These are phyloP conservation scores for Chalciporus piperatus DNA, from an alignment of 768 basidiomycete genomes.

Conservation along the genomic window DNA sequence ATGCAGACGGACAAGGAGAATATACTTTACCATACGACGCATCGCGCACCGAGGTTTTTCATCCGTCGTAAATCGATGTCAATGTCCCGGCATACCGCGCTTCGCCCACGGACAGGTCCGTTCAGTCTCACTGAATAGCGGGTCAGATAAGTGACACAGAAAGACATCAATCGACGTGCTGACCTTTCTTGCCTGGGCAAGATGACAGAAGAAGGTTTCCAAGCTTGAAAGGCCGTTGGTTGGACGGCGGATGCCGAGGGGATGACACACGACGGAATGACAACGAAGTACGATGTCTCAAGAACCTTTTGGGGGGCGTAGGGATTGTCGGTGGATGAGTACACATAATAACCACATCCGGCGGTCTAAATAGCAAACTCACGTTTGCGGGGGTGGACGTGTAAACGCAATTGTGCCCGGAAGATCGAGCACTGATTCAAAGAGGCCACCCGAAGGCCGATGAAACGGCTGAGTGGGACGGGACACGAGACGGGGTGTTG, in stretches of 20 bases:
- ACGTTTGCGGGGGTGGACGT: slow-evolving; percentile 18
- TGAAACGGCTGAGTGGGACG: slow-evolving; percentile 1
- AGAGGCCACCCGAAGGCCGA: slow-evolving; percentile 1
- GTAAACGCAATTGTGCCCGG: slow-evolving; percentile 10
- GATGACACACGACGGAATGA: slow-evolving; percentile 5
- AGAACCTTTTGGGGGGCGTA: slow-evolving; percentile 12
- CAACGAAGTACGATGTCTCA: slow-evolving; percentile 11
- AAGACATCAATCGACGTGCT: slow-evolving; percentile 2
- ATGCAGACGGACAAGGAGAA: background rate
- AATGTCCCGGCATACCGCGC: slow-evolving; percentile 81
- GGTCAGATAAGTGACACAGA: background rate
- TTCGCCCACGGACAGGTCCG: slow-evolving; percentile 76
- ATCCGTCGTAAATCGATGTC: slow-evolving; percentile 75
- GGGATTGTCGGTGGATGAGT: slow-evolving; percentile 21
- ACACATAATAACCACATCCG: background rate
- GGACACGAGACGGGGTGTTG: background rate
- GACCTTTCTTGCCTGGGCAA: slow-evolving; percentile 94
- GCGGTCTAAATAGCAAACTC: background rate
- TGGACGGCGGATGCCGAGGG: slow-evolving; percentile 6
- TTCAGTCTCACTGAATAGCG: slow-evolving; percentile 55
- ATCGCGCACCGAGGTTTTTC: slow-evolving; percentile 66
- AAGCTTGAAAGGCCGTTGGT: slow-evolving; percentile 36
- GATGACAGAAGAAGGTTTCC: slow-evolving; percentile 91
- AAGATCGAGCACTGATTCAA: slow-evolving; percentile 12
- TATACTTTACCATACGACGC: slow-evolving; percentile 68